These are phyloP conservation scores for Penicillium sp. DNA, from an alignment of 2,329 filamentous ascomycete species.

Conservation along the genomic window DNA sequence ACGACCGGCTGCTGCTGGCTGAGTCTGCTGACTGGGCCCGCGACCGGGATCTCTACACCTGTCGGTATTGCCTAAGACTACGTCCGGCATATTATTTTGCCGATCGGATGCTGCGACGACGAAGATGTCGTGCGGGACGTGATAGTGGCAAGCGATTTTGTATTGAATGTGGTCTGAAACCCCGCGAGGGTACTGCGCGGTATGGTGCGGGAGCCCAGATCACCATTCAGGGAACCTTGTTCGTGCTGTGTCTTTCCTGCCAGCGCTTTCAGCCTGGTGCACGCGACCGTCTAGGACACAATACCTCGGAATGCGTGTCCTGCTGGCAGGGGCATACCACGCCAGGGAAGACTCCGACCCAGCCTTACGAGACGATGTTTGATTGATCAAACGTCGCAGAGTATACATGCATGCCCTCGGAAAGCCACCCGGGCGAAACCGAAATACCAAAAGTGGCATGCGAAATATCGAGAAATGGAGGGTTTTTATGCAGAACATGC, in stretches of 20 bases:
- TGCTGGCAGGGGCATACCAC: constrained; percentile 9
- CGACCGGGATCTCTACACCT: constrained; percentile 22
- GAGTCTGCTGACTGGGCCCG: constrained; percentile 23
- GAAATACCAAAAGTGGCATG: background rate
- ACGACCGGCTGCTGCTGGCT: constrained; percentile 23
- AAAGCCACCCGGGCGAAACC: background rate
- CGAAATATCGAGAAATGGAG: background rate
- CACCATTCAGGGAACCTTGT: constrained; percentile 14
- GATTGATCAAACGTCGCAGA: no score
- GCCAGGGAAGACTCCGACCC: background rate
- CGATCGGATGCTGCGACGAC: constrained; percentile 26
- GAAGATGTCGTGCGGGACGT: constrained; percentile 17
- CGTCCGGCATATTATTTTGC: constrained; percentile 22
- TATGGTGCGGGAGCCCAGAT: constrained; percentile 28
- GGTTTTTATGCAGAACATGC: background rate
- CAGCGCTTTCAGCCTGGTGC: constrained; percentile 14
- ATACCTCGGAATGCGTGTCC: constrained; percentile 8
- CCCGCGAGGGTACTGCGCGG: constrained; percentile 20
- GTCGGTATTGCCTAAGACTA: constrained; percentile 30
- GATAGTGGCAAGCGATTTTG: constrained; percentile 28
- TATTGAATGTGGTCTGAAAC: constrained; percentile 27
- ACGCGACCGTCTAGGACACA: constrained; percentile 10
- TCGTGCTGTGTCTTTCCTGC: constrained; percentile 27
- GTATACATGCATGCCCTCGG: no score
- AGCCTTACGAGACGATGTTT: background rate